Conservation (phyloP, 805 yeast species). For the Kuraishia borneana region DNA sequence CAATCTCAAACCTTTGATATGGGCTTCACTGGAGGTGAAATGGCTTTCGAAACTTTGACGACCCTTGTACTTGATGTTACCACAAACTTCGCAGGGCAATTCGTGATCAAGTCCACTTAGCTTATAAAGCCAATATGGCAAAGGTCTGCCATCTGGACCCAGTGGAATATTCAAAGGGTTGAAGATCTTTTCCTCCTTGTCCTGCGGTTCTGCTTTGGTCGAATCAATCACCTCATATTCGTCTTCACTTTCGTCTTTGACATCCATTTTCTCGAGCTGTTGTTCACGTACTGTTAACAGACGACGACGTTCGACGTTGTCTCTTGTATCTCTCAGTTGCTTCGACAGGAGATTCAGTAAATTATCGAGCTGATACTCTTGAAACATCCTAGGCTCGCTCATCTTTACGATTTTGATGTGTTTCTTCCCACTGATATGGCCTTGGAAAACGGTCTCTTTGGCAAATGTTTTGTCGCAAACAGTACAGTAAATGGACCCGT, state of each 20-base stretch:
- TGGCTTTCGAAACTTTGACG: constrained; percentile 62
- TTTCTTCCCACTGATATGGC: constrained; percentile 65
- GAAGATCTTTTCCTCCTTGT: constrained; percentile 16
- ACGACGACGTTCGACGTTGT: constrained; percentile 52
- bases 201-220: constrained; percentile 18
- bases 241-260: constrained; percentile 23
- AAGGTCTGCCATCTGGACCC: constrained; percentile 85
- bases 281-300: constrained; percentile 67
- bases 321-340: constrained; percentile 36
- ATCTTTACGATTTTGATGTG: constrained; percentile 35
- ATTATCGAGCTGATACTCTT: constrained; percentile 28
- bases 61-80: constrained; percentile 63
- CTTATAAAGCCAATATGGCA: constrained; percentile 90
- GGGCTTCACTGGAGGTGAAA: constrained; percentile 52
- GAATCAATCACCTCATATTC: constrained; percentile 12
- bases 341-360: constrained; percentile 26
- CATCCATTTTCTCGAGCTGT: constrained; percentile 37
- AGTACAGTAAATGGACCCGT: constrained; percentile 36
- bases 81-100: constrained; percentile 80
- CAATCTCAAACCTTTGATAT: constrained; percentile 60
- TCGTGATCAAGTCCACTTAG: constrained; percentile 72
- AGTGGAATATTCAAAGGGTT: constrained; percentile 56
- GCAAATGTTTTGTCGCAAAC: constrained; percentile 57
- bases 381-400: constrained; percentile 12
- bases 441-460: constrained; percentile 50